Percentiles rank a stretch among this genome's conserved stretches.
Evolutionary conservation across 1,139 yeast species (phyloP).

Genomic region (Fermentozyma sake): DNA sequence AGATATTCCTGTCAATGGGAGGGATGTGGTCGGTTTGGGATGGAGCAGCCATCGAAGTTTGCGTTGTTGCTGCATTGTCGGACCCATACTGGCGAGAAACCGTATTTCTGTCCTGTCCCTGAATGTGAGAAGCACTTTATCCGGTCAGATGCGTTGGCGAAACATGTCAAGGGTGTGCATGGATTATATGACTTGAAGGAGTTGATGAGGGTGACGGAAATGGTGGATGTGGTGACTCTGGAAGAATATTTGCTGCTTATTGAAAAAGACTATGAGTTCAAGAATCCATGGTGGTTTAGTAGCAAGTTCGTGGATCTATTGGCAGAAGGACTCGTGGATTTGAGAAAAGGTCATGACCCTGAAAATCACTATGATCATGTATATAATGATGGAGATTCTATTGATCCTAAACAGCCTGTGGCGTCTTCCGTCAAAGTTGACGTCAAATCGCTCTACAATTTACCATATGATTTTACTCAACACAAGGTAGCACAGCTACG

Average conservation of each 20-base stretch:
- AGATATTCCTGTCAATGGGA: conserved; percentile 62
- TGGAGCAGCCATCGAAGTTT: conserved; percentile 53
- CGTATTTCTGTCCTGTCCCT: conserved; percentile 64
- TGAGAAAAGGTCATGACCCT: background rate
- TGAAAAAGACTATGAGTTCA: conserved; percentile 31
- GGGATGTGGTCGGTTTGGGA: conserved; percentile 51
- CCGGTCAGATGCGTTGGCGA: conserved; percentile 57
- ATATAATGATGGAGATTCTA: too few species aligned
- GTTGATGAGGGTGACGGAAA: conserved; percentile 4
- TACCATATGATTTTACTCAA: conserved; percentile 34
- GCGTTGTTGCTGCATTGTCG: conserved; percentile 61
- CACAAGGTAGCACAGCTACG: conserved; percentile 30
- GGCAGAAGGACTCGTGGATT: background rate
- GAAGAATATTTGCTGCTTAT: conserved; percentile 25
- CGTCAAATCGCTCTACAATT: conserved; percentile 13
- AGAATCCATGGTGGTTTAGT: conserved; percentile 44
- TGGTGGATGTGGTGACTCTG: conserved; percentile 22
- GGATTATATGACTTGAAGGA: conserved; percentile 41
- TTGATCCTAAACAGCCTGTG: background rate
- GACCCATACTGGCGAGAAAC: conserved; percentile 64
- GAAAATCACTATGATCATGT: too few species aligned
- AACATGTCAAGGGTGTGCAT: conserved; percentile 62
- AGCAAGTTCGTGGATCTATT: conserved; percentile 23
- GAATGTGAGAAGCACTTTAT: conserved; percentile 63
- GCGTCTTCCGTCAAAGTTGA: conserved; percentile 6